Conservation (phyloP, 768 basidiomycete genomes). For the Rossbeevera mucosa region DNA sequence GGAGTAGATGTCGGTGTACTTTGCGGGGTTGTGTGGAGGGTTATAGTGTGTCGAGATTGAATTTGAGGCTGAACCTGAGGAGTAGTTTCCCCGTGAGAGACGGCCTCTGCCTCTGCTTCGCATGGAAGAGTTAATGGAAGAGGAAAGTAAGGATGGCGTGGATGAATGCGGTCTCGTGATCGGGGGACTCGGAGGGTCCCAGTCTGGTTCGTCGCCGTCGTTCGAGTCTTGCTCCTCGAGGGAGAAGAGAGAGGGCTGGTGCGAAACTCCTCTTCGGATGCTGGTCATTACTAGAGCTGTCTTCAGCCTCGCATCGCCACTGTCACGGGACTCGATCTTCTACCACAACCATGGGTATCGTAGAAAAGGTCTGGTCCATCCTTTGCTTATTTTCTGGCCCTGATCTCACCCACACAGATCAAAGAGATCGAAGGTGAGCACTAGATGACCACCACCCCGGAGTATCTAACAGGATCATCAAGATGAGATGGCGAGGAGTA, state of each 20-base stretch:
- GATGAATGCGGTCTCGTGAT: slow-evolving; percentile 25
- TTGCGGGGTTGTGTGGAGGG: slow-evolving; percentile 30
- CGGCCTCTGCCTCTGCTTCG: slow-evolving; percentile 31
- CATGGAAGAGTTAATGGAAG: slow-evolving; percentile 28
- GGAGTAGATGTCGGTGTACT: slow-evolving; percentile 64
- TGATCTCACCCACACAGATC: slow-evolving; percentile 48
- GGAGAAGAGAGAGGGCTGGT: slow-evolving; percentile 65
- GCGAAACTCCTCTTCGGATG: slow-evolving; percentile 31
- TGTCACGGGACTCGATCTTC: background rate
- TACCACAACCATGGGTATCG: slow-evolving; percentile 69
- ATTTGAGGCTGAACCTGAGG: slow-evolving; percentile 27
- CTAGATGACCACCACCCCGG: background rate
- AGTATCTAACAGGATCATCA: slow-evolving; percentile 13
- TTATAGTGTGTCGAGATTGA: slow-evolving; percentile 28
- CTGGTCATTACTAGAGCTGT: no score
- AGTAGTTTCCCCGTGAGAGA: slow-evolving; percentile 28
- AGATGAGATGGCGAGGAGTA: slow-evolving; percentile 99
- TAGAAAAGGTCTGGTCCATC: slow-evolving; percentile 70
- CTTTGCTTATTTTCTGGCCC: background rate
- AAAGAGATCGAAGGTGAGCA: slow-evolving; percentile 90
- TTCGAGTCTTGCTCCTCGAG: slow-evolving; percentile 55
- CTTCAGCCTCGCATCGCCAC: background rate
- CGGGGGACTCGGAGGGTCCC: slow-evolving; percentile 38
- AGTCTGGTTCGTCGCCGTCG: slow-evolving; percentile 41
- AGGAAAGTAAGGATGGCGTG: slow-evolving; percentile 22